Conservation (phyloP, 306 rosid species). For the Dalbergia cultrata region DNA sequence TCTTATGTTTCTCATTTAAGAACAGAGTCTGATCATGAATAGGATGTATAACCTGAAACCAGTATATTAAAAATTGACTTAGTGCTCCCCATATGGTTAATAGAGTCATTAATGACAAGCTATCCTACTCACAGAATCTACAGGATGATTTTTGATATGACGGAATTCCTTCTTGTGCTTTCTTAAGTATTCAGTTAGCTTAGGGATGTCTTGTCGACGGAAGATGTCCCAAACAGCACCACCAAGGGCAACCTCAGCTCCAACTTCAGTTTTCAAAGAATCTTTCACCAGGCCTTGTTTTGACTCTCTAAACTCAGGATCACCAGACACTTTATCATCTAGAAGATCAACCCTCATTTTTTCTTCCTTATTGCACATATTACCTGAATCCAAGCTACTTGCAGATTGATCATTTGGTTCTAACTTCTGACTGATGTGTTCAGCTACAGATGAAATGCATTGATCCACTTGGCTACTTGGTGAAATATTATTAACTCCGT, state of each 20-base stretch:
- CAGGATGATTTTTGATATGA: constrained; percentile 58
- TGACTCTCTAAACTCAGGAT: constrained; percentile 45
- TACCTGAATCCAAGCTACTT: constrained; percentile 25
- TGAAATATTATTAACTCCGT: constrained; percentile 22
- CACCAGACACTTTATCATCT: constrained; percentile 39
- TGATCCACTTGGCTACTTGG: constrained; percentile 42
- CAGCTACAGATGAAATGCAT: constrained; percentile 38
- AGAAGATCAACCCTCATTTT: constrained; percentile 33
- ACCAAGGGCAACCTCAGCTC: constrained; percentile 48
- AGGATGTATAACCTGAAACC: constrained; percentile 73
- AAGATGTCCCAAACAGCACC: constrained; percentile 89
- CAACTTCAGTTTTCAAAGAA: constrained; percentile 48
- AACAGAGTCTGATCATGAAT: constrained; percentile 80
- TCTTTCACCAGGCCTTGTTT: constrained; percentile 39
- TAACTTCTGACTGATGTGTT: constrained; percentile 25
- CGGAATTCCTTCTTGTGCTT: constrained; percentile 72
- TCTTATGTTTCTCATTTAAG: constrained; percentile 68
- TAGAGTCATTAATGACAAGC: constrained; percentile 31
- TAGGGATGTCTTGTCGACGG: constrained; percentile 77
- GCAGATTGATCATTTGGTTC: constrained; percentile 50
- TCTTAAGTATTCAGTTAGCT: constrained; percentile 61
- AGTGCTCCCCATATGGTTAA: constrained; percentile 14
- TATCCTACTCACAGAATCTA: constrained; percentile 65
- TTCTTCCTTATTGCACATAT: constrained; percentile 28
- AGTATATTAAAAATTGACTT: constrained; percentile 34